Evolutionary conservation across 2,329 filamentous ascomycete genomes (phyloP).

Genomic region (Cytospora paraplurivora): DNA sequence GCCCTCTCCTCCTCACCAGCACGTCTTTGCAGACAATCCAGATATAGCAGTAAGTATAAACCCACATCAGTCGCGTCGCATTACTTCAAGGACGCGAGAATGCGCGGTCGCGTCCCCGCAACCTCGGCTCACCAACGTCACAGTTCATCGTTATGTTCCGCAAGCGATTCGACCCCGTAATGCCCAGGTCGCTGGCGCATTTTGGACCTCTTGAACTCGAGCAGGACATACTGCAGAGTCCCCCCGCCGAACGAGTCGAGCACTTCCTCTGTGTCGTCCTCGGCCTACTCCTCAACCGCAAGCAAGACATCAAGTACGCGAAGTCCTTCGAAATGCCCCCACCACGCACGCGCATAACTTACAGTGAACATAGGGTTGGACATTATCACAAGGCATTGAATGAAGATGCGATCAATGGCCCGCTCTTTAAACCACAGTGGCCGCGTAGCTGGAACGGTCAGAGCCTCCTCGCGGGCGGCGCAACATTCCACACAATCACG

Average conservation of each 20-base stretch:
- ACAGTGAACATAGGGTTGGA: conserved; percentile 65
- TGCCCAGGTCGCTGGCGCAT: conserved; percentile 83
- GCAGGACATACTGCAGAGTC: conserved; percentile 73
- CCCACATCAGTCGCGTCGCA: conserved; percentile 44
- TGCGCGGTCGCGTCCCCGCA: conserved; percentile 48
- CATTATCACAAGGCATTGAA: conserved; percentile 85
- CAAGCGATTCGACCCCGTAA: conserved; percentile 85
- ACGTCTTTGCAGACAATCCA: conserved; percentile 84
- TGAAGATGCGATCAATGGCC: conserved; percentile 78
- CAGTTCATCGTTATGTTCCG: conserved; percentile 99
- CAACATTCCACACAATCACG: conserved; percentile 79
- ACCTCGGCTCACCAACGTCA: conserved; percentile 40
- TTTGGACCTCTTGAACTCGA: conserved; percentile 96
- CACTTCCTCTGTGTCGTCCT: conserved; percentile 86
- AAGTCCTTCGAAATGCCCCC: conserved; percentile 5
- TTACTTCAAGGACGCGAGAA: conserved; percentile 50
- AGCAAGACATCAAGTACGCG: conserved; percentile 96
- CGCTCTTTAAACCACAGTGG: conserved; percentile 84
- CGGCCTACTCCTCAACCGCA: conserved; percentile 87
- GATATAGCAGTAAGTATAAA: conserved; percentile 80
- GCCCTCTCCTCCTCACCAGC: conserved; percentile 88
- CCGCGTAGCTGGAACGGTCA: conserved; percentile 77
- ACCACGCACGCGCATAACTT: conserved; percentile 15
- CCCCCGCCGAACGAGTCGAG: conserved; percentile 84
- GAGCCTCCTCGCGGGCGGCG: conserved; percentile 80